These are phyloP conservation scores for Strobilomyces echinocephalus DNA, from an alignment of 768 basidiomycete species.

Conservation along the genomic window DNA sequence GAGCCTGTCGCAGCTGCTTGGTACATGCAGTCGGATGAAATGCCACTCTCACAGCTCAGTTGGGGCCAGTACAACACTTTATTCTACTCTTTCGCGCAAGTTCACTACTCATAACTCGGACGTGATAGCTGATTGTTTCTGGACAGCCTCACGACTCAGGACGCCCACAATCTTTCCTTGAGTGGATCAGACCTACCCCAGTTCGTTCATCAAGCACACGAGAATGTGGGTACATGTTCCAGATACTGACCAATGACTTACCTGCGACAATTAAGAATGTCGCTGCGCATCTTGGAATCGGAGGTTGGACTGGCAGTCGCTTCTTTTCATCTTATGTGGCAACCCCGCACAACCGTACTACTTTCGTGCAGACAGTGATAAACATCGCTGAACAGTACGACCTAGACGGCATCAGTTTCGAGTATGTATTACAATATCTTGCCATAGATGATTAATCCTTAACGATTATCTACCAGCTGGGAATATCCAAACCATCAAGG, in stretches of 20 bases:
- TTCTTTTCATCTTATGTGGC: constrained; percentile 62
- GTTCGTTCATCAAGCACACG: constrained; percentile 47
- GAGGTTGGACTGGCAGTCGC: constrained; percentile 64
- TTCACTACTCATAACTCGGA: not conserved
- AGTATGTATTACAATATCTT: constrained; percentile 13
- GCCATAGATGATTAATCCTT: not conserved
- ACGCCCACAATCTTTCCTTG: constrained; percentile 30
- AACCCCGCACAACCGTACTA: constrained; percentile 51
- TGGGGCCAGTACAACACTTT: constrained; percentile 72
- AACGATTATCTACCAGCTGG: constrained; percentile 53
- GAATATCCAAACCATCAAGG: constrained; percentile 74
- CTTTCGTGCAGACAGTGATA: constrained; percentile 58
- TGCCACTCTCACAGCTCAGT: constrained; percentile 45
- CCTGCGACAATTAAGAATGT: constrained; percentile 39
- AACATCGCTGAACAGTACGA: constrained; percentile 44
- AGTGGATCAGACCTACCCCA: constrained; percentile 39
- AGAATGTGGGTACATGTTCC: constrained; percentile 24
- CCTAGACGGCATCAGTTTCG: constrained; percentile 50
- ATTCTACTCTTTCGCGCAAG: constrained; percentile 64
- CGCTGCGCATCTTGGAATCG: constrained; percentile 54
- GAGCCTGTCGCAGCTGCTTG: constrained; percentile 46
- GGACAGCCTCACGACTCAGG: constrained; percentile 32
- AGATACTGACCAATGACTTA: not conserved
- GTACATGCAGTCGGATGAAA: constrained; percentile 38
- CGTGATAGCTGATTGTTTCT: not conserved